Evolutionary conservation across 768 basidiomycete species (phyloP).

Genomic region (Trametes punicea): DNA sequence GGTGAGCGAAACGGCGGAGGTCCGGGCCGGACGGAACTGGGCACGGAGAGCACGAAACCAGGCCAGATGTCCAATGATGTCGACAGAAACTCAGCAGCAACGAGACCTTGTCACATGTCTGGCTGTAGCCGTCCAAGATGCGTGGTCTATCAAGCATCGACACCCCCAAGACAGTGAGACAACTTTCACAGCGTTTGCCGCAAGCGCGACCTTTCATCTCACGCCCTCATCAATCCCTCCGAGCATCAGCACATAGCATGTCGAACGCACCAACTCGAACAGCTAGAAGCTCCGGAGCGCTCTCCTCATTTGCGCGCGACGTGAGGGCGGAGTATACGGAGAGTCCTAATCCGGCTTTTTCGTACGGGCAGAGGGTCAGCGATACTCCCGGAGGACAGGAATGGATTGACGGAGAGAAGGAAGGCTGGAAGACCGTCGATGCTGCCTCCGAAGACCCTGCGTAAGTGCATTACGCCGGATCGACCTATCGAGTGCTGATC

Average conservation of each 20-base stretch:
- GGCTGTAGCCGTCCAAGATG: no score
- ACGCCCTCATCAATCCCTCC: neutral
- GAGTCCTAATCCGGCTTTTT: slow-evolving; percentile 32
- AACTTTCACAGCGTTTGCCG: no score
- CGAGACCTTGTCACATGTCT: no score
- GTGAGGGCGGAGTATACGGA: slow-evolving; percentile 27
- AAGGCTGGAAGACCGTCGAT: slow-evolving; percentile 35
- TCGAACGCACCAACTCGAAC: neutral
- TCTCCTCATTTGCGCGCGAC: slow-evolving; percentile 27
- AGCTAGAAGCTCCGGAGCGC: neutral
- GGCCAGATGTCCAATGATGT: no score
- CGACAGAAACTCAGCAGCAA: no score
- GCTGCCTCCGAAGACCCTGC: slow-evolving; percentile 27
- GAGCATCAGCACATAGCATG: neutral
- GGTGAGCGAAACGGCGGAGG: no score
- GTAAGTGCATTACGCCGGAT: slow-evolving; percentile 22
- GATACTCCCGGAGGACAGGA: slow-evolving; percentile 28
- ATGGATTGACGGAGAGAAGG: slow-evolving; percentile 35
- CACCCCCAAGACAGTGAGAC: no score
- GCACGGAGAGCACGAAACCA: no score
- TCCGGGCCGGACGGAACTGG: no score
- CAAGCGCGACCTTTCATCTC: no score
- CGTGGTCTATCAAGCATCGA: no score
- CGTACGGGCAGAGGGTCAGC: slow-evolving; percentile 31
- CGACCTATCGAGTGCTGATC: no score